Base-by-base conservation (phyloP, 441 rosid species). In the Mallotus japonicus region DNA sequence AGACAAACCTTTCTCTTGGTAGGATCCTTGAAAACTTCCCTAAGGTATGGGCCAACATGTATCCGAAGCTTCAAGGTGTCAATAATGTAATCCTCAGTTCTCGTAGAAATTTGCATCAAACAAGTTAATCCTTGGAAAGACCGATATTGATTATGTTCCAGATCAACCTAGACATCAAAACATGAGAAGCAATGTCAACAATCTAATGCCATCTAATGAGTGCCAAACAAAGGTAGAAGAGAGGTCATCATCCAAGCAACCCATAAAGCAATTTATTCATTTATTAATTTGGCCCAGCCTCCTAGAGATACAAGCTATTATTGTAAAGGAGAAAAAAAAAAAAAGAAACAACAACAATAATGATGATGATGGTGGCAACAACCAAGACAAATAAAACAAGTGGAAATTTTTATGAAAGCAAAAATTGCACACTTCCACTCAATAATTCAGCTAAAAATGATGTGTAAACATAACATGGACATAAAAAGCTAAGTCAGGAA, bases 81-180 rank as follows among this genome's bases (percentile, higher is more conserved):
- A 59, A 95, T 82, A 53, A 95, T 69, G 82, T 83, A 95, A 82
- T 95, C 99, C 83, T 92, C 98, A 1, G 85, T 86, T 87, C 98
- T 83, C 46, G 99, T 92, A 61, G 98, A 94, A 77, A 93, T 83
- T 90, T 93, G 99, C 89, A 95, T 95, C 85, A 92, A 83, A 83
- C 99, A 95, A 55, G 98, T 92, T 83, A 92, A 74, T 67, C 99
- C 98, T 92, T 90, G 99, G 76, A 92, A 95, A 61, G 97, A 92
- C 65, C 97, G 91, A 85, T 92, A 95, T 56, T 92, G 98, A 80
- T 95, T 95, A 80, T 95, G 98, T 79, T 95, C 99, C 87, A 95
- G 77, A 85, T 95, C 98, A 79, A 92, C 99, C 99, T 93, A 76
- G 49, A 83, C 59, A 82, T 32, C 17, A 46, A 40, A 67, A 64